Evolutionary conservation across 2,329 filamentous ascomycete species (phyloP).

Genomic region (Botrytis byssoidea): DNA sequence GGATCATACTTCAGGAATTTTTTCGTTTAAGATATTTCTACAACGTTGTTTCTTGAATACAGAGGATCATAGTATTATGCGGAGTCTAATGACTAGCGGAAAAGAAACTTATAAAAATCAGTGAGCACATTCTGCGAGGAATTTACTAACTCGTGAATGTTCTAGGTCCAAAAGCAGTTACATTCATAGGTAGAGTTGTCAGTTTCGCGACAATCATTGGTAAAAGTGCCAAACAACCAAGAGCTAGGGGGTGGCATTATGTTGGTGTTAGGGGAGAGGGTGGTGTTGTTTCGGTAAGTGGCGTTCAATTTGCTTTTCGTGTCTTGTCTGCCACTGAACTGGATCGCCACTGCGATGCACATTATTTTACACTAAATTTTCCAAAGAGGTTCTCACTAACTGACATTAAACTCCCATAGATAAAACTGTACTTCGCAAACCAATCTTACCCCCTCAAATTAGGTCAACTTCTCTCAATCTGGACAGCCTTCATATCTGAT

Average conservation of each 20-base stretch:
- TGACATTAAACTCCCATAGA: slow-evolving; percentile 37
- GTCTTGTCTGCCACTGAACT: slow-evolving; percentile 18
- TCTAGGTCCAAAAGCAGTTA: slow-evolving; percentile 50
- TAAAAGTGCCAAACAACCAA: slow-evolving; percentile 44
- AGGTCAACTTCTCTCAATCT: slow-evolving; percentile 55
- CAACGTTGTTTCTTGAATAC: no score
- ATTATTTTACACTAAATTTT: fast-evolving
- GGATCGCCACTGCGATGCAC: neutral
- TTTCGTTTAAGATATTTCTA: neutral
- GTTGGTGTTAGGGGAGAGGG: slow-evolving; percentile 56
- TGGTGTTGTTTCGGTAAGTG: slow-evolving; percentile 50
- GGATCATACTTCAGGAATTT: neutral
- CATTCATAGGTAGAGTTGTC: slow-evolving; percentile 54
- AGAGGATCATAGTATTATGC: fast-evolving
- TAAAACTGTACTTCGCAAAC: slow-evolving; percentile 52
- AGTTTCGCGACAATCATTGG: slow-evolving; percentile 51
- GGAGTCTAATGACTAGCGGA: neutral
- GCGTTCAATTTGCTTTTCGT: neutral
- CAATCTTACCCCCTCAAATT: slow-evolving; percentile 46
- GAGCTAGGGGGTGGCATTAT: slow-evolving; percentile 52
- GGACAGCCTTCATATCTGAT: slow-evolving; percentile 54
- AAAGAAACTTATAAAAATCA: no score
- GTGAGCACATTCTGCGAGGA: slow-evolving; percentile 32
- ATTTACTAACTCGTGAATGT: slow-evolving; percentile 46
- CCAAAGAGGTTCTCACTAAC: neutral